Evolutionary conservation across 306 rosid species (phyloP).

Genomic region (Fagus sylvatica): DNA sequence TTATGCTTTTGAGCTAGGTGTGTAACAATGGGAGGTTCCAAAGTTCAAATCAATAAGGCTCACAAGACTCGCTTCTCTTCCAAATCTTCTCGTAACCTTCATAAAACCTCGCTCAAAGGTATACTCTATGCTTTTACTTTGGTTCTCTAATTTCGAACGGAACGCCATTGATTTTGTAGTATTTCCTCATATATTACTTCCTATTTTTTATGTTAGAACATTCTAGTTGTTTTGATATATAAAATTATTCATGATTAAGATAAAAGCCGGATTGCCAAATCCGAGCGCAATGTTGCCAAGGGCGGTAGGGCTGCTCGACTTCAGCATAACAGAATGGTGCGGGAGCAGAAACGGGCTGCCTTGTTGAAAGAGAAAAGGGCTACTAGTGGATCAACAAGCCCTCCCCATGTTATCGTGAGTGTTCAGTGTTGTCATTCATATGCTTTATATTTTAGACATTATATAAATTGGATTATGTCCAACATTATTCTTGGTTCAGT

Average conservation of each 20-base stretch:
- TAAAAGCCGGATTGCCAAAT: slow-evolving; percentile 41
- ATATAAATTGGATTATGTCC: background rate
- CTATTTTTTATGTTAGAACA: no score
- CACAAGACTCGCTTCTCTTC: slow-evolving; percentile 82
- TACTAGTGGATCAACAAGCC: slow-evolving; percentile 62
- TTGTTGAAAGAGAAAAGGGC: slow-evolving; percentile 85
- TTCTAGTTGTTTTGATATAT: background rate
- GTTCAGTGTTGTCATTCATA: background rate
- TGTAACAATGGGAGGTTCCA: slow-evolving; percentile 53
- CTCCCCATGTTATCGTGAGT: slow-evolving; percentile 95
- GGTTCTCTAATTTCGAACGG: background rate
- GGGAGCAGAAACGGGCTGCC: slow-evolving; percentile 74
- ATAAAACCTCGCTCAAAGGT: slow-evolving; percentile 64
- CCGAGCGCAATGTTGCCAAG: slow-evolving; percentile 57
- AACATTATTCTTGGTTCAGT: background rate
- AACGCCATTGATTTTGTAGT: no score
- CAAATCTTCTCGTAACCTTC: slow-evolving; percentile 66
- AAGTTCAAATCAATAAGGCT: slow-evolving; percentile 66
- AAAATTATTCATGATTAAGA: slow-evolving; percentile 40
- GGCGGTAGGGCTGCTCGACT: slow-evolving; percentile 80
- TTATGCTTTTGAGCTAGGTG: no score
- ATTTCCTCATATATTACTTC: no score
- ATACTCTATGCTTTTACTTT: background rate
- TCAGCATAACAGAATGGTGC: slow-evolving; percentile 83
- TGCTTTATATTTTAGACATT: background rate